Percentiles rank a stretch among this genome's conserved stretches.
phyloP scores from a whole-genome alignment of 2,329 filamentous ascomycete species.

The Colletotrichum aenigma region DNA sequence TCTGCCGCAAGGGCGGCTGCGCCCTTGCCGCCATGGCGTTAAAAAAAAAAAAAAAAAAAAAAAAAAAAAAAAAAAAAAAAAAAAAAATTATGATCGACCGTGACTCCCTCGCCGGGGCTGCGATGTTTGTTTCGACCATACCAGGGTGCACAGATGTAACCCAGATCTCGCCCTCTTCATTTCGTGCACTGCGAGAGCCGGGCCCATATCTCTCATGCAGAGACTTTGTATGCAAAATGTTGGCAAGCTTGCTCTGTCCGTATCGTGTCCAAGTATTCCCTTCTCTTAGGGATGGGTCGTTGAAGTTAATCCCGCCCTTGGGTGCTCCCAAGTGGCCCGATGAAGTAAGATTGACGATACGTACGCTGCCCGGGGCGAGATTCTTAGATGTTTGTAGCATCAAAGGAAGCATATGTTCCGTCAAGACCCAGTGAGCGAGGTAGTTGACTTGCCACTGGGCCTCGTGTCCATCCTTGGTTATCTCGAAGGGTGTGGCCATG shows the following conservation, averaged over 20 bases:
- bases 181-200: not conserved
- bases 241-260: conserved; percentile 52
- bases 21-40: too few species aligned
- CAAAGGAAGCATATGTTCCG: conserved; percentile 39
- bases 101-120: not conserved
- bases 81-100: not conserved
- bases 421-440: conserved; percentile 45
- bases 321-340: conserved; percentile 24
- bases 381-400: conserved; percentile 33
- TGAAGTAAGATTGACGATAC: conserved; percentile 26
- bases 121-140: not conserved
- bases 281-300: conserved; percentile 15
- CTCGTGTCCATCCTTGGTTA: conserved; percentile 39
- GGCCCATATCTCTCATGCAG: conserved; percentile 39
- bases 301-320: conserved; percentile 22
- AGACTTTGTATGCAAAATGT: conserved; percentile 45
- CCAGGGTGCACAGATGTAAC: not conserved
- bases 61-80: too few species aligned
- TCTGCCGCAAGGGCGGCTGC: too few species aligned
- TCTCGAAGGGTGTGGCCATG: conserved; percentile 27
- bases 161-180: not conserved
- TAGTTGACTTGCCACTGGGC: conserved; percentile 44
- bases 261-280: conserved; percentile 35
- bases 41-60: too few species aligned
- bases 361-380: conserved; percentile 10